phyloP scores from a whole-genome alignment of 1,139 yeast genomes.

The Nakaseomyces glabratus region DNA sequence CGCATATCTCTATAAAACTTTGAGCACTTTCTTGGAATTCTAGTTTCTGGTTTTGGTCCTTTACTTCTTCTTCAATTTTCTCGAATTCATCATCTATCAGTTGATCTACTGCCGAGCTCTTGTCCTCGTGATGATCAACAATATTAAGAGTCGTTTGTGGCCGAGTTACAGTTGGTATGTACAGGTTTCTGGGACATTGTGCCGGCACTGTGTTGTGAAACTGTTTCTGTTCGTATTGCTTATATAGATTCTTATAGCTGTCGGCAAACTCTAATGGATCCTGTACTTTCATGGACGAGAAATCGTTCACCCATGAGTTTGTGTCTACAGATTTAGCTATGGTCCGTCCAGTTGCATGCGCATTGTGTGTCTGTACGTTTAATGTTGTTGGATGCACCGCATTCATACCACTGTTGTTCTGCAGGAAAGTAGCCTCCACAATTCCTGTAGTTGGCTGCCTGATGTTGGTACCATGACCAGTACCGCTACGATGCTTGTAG shows the following conservation, averaged over 20 bases:
- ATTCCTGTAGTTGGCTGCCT: no score
- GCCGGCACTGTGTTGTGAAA: background rate
- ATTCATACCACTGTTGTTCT: no score
- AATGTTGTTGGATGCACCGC: no score
- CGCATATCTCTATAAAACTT: constrained; percentile 4
- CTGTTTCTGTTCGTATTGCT: constrained; percentile 18
- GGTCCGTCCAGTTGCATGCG: no score
- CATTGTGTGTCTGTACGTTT: no score
- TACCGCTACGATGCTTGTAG: constrained; percentile 2
- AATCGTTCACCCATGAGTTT: constrained; percentile 17
- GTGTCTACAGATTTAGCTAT: no score
- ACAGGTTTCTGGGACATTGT: background rate
- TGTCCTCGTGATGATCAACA: background rate
- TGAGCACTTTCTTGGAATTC: constrained; percentile 24
- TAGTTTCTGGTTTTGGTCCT: constrained; percentile 12
- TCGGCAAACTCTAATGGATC: constrained; percentile 26
- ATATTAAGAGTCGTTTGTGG: background rate
- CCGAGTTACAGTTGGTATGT: background rate
- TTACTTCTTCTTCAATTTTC: constrained; percentile 18
- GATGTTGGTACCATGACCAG: no score
- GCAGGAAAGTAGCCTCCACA: no score
- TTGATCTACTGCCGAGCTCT: background rate
- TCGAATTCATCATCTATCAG: constrained; percentile 18
- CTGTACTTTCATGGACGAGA: constrained; percentile 21
- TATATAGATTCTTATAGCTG: constrained; percentile 24